These are phyloP conservation scores for Entamoeba moshkovskii DNA, from an alignment of 208 protist species.

Conservation along the genomic window DNA sequence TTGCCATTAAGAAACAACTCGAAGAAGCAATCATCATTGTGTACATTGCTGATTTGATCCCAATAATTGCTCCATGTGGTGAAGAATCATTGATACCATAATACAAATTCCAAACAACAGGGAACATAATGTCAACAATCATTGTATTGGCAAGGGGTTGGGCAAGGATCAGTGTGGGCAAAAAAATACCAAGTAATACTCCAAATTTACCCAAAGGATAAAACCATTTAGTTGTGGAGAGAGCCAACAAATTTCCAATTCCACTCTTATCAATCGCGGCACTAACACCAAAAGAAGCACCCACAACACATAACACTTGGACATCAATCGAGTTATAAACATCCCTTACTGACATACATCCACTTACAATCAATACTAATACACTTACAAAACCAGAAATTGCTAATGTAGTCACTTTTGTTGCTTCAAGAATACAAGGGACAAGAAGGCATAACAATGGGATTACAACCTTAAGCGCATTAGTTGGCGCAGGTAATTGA, in stretches of 20 bases:
- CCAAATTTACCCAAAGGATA: background rate
- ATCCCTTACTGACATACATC: background rate
- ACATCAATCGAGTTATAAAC: background rate
- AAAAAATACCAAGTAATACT: background rate
- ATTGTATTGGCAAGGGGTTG: background rate
- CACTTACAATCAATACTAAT: background rate
- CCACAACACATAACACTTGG: background rate
- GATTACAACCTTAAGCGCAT: background rate
- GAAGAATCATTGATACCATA: background rate
- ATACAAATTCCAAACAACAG: background rate
- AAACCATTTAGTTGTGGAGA: background rate
- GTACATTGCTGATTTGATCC: background rate
- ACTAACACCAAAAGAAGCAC: background rate
- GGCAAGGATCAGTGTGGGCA: background rate
- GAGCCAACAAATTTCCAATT: background rate
- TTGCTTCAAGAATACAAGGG: background rate
- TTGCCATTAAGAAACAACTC: background rate
- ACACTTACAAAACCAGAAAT: background rate
- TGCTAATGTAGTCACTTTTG: background rate
- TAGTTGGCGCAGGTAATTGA: background rate
- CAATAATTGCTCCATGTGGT: background rate
- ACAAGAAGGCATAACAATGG: background rate
- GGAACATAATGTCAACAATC: slow-evolving; percentile 2
- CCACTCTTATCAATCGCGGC: background rate
- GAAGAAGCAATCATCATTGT: background rate